Evolutionary conservation across 495 filamentous ascomycete species (phyloP).

Genomic region (Penicillium subrubescens): DNA sequence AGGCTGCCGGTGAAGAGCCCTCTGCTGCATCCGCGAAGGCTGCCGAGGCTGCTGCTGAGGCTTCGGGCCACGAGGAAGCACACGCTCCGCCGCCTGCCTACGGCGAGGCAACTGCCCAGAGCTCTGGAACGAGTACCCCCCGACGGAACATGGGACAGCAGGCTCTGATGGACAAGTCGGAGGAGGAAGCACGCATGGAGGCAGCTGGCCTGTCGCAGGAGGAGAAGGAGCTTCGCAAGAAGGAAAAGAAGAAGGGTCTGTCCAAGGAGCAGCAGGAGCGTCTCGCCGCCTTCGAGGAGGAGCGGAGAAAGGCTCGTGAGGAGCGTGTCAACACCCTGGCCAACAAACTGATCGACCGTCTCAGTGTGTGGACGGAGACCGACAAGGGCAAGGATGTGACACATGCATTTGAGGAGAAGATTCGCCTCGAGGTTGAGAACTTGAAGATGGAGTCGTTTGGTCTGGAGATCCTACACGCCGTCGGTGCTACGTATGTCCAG

Average conservation of each 20-base stretch:
- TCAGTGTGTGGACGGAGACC: constrained; percentile 96
- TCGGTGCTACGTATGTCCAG: constrained; percentile 83
- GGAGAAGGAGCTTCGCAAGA: constrained; percentile 74
- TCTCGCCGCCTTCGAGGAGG: constrained; percentile 82
- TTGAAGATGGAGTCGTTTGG: constrained; percentile 99
- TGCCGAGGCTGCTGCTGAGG: constrained; percentile 19
- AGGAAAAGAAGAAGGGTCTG: constrained; percentile 86
- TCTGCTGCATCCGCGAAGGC: constrained; percentile 23
- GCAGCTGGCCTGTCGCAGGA: constrained; percentile 72
- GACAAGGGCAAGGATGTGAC: constrained; percentile 88
- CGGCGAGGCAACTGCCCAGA: constrained; percentile 15
- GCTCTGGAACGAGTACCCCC: constrained; percentile 69
- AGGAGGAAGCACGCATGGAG: constrained; percentile 76
- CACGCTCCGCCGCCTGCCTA: background rate
- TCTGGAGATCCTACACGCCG: constrained; percentile 93
- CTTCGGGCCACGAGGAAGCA: constrained; percentile 18
- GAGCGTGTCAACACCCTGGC: constrained; percentile 84
- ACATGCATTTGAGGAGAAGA: constrained; percentile 88
- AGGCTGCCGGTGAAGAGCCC: constrained; percentile 32
- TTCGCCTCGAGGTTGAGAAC: constrained; percentile 92
- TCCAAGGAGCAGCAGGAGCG: constrained; percentile 90
- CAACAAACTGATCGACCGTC: constrained; percentile 83
- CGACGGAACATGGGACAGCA: constrained; percentile 70
- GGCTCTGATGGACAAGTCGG: constrained; percentile 84
- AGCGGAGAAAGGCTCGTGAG: constrained; percentile 81